Base-by-base conservation (phyloP, 2,329 filamentous ascomycete genomes). In the Hypoxylon sp. region DNA sequence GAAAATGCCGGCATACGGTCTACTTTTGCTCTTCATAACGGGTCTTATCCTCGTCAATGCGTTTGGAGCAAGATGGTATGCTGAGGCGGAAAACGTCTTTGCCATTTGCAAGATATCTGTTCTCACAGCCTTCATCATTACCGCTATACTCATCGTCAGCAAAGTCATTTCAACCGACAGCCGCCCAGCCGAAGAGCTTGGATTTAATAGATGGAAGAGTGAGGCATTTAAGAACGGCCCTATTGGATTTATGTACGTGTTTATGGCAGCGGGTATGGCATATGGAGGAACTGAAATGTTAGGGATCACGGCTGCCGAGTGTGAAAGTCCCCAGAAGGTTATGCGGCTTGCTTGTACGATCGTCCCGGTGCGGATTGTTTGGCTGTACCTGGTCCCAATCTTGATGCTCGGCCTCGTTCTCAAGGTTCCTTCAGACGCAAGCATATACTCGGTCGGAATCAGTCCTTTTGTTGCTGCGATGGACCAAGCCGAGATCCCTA, bases 51-150 rank as follows among this genome's bases (percentile, higher is more conserved):
- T 78, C 19, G 81, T 85, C 57, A 81, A 84, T 58, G 74, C 84
- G 29, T 84, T 84, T 50, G 85, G 85, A 1, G 83, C 85, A 6
- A 77, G 74, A 46, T 81, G 81, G 68, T 84, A 81, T 67, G 83
- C 75, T 69, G 83, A 82, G 75, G 81, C 86, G 37, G 86, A 88
- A 73, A 87, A 87, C 61, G 71, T 83, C 14, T 83, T 88, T n/a
- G 82, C 82, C 31, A 77, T 84, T 9, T 81, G 86, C 66, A 88
- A 88, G 73, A 80, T 87, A 63, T 66, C 80, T 31, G 85, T 87
- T 33, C 80, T 86, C 70, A 77, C 84, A 24, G 84, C 85, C 17
- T 90, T 90, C 77, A 86, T 90, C 67, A 79, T 90, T 60, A 79
- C 87, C 3, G 86, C 84, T 14, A 83, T 88, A 55, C 80, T 87